phyloP scores from a whole-genome alignment of 768 basidiomycete genomes.

The Bullera alba region DNA sequence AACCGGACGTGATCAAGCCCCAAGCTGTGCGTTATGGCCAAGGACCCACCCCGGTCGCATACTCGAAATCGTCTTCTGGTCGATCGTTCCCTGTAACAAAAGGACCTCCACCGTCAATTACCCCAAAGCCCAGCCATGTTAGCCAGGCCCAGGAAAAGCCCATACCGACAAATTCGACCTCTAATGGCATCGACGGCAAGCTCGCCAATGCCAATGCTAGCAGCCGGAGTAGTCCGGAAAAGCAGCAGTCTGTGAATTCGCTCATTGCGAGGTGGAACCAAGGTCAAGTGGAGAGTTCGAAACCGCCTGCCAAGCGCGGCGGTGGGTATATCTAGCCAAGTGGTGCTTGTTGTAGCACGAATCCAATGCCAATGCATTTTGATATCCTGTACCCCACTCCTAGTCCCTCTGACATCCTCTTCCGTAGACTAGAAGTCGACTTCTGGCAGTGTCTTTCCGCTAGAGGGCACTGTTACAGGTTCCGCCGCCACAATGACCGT shows the following conservation, averaged over 20 bases:
- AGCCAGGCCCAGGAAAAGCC: not conserved
- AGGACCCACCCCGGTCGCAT: constrained; percentile 11
- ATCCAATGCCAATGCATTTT: too few relatives aligned
- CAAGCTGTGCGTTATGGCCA: constrained; percentile 10
- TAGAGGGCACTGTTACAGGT: not conserved
- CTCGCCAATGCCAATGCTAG: not conserved
- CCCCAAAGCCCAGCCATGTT: too few relatives aligned
- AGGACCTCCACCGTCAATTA: not conserved
- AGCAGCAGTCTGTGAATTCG: constrained; percentile 37
- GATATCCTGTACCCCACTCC: too few relatives aligned
- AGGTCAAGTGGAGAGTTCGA: constrained; percentile 14
- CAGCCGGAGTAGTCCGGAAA: constrained; percentile 15
- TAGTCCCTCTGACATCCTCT: too few relatives aligned
- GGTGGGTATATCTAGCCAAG: too few relatives aligned
- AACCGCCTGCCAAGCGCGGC: too few relatives aligned
- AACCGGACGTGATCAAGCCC: not conserved
- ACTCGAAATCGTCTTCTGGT: constrained; percentile 24
- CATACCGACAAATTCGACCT: not conserved
- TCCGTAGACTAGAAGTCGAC: too few relatives aligned
- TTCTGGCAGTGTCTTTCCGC: not conserved
- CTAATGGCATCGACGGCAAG: not conserved
- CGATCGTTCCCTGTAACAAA: constrained; percentile 25
- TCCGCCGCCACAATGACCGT: not conserved
- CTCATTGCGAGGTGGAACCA: constrained; percentile 44
- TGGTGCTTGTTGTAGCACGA: too few relatives aligned